A percentile compares a stretch with the other conserved stretches of the same genome.
Conservation (phyloP, 257 asterid genomes). For the Nicotiana benthamiana region DNA sequence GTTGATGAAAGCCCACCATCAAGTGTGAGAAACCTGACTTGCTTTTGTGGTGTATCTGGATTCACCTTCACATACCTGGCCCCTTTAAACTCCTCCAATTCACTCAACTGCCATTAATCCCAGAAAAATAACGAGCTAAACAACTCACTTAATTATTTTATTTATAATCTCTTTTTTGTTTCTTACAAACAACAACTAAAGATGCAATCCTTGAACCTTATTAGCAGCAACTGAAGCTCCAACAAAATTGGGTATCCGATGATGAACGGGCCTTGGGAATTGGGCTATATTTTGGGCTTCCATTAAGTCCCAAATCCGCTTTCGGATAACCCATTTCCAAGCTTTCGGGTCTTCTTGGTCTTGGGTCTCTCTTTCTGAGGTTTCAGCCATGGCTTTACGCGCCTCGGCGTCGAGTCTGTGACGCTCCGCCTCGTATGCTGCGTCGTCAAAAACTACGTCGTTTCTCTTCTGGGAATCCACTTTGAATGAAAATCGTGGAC, state of each 20-base stretch:
- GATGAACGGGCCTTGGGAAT: slow-evolving; percentile 93
- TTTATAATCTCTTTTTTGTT: background rate
- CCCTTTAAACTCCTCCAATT: slow-evolving; percentile 57
- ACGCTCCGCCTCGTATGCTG: slow-evolving; percentile 80
- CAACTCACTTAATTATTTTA: background rate
- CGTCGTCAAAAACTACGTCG: slow-evolving; percentile 39
- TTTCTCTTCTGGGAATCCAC: slow-evolving; percentile 11
- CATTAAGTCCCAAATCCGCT: slow-evolving; percentile 83
- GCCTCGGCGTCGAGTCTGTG: slow-evolving; percentile 71
- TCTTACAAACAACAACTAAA: background rate
- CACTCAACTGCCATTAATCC: slow-evolving; percentile 50
- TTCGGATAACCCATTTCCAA: slow-evolving; percentile 82
- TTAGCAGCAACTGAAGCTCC: slow-evolving; percentile 60
- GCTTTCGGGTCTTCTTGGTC: slow-evolving; percentile 62
- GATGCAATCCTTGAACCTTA: slow-evolving; percentile 32
- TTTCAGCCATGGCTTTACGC: slow-evolving; percentile 57
- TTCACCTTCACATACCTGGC: slow-evolving; percentile 86
- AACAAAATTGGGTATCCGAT: slow-evolving; percentile 79
- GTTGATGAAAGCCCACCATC: slow-evolving; percentile 35
- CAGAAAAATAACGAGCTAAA: background rate
- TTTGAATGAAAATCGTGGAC: slow-evolving; percentile 10
- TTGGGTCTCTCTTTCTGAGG: slow-evolving; percentile 31
- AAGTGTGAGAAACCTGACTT: slow-evolving; percentile 85
- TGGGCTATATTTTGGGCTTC: slow-evolving; percentile 79
- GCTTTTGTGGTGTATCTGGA: slow-evolving; percentile 94